phyloP scores from a whole-genome alignment of 148 eudicot genomes.

The Silene uniflora region DNA sequence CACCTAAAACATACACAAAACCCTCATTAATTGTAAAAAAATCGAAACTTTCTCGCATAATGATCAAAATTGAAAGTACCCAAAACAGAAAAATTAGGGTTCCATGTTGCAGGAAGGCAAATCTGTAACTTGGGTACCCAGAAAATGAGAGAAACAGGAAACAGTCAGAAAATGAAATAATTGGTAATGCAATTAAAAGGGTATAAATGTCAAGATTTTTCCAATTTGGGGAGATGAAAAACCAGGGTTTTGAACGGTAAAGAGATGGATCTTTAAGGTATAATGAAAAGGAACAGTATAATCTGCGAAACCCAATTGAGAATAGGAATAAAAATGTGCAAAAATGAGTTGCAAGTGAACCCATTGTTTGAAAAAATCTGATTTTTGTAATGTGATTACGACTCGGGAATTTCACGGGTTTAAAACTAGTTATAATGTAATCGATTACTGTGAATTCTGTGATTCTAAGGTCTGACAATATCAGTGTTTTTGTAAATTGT shows the following conservation, averaged over 20 bases:
- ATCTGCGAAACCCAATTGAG: conserved; percentile 58
- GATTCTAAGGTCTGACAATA: neutral
- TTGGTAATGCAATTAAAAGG: no score
- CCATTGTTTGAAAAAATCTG: conserved; percentile 34
- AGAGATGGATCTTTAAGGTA: no score
- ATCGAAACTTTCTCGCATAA: conserved; percentile 37
- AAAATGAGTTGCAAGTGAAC: conserved; percentile 54
- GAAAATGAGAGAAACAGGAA: conserved; percentile 48
- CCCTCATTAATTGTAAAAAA: conserved; percentile 37
- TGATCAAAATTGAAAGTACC: no score
- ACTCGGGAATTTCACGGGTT: no score
- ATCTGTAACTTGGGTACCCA: conserved; percentile 50
- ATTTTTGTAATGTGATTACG: neutral
- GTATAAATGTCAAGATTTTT: no score
- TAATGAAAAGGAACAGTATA: conserved; percentile 42
- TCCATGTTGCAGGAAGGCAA: no score
- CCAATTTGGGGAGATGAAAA: no score
- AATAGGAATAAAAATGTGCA: conserved; percentile 52
- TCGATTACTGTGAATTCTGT: no score
- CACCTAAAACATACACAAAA: no score
- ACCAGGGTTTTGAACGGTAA: no score
- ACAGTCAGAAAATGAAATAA: conserved; percentile 39
- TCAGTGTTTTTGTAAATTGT: neutral
- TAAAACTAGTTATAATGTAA: no score
- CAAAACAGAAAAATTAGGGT: no score